phyloP scores from a whole-genome alignment of 192 early-diverging fungal genomes.

The Coemansia sp. region DNA sequence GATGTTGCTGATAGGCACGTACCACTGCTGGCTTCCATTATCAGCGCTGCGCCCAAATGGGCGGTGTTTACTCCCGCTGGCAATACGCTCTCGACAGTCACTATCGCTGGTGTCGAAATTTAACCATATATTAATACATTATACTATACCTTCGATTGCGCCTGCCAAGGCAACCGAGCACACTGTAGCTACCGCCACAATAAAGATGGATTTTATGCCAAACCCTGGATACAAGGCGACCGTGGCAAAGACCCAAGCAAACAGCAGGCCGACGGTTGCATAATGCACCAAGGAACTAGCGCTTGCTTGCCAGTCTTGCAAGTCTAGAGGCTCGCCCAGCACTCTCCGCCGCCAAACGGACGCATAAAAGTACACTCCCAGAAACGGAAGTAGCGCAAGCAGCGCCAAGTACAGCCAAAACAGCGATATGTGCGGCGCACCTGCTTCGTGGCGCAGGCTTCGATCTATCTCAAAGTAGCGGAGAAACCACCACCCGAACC shows the following conservation, averaged over 20 bases:
- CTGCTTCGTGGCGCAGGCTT: conserved; percentile 31
- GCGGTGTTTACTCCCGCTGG: conserved; percentile 33
- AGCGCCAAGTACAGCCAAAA: conserved; percentile 28
- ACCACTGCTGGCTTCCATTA: conserved; percentile 36
- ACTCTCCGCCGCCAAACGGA: conserved; percentile 46
- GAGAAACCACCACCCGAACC: conserved; percentile 35
- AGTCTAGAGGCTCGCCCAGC: conserved; percentile 37
- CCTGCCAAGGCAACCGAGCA: conserved; percentile 30
- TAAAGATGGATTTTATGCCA: conserved; percentile 26
- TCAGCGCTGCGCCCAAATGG: conserved; percentile 28
- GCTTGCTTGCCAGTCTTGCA: conserved; percentile 47
- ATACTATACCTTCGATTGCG: conserved; percentile 37
- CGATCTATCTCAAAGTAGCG: conserved; percentile 47
- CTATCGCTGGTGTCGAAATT: conserved; percentile 24
- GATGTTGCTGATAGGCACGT: conserved; percentile 37
- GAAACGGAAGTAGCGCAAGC: conserved; percentile 31
- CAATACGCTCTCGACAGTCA: conserved; percentile 44
- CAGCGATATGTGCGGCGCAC: conserved; percentile 37
- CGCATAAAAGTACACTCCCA: conserved; percentile 38
- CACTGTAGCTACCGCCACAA: conserved; percentile 21
- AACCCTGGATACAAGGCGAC: conserved; percentile 39
- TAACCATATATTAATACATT: neutral
- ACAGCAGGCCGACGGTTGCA: conserved; percentile 36
- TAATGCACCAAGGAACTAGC: conserved; percentile 32
- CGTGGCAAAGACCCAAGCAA: conserved; percentile 35